Evolutionary conservation across 2,329 filamentous ascomycete genomes (phyloP).

Genomic region (Trematosphaeria pertusa): DNA sequence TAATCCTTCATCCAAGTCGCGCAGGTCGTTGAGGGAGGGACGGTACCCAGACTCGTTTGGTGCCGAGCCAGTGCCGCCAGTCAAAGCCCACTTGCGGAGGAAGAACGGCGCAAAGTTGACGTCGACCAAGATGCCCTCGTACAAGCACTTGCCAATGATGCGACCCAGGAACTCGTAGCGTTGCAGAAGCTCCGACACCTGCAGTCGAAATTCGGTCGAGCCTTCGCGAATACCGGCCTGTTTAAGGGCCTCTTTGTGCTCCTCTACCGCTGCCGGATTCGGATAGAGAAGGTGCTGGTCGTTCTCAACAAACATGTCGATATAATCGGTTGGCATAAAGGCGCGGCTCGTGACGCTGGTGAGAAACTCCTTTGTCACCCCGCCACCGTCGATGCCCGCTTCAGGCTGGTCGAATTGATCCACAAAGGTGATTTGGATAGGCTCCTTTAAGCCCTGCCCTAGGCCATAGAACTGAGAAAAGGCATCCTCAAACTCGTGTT

Average conservation of each 20-base stretch:
- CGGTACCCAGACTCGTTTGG: conserved; percentile 77
- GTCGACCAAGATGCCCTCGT: conserved; percentile 94
- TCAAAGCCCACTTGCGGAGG: conserved; percentile 90
- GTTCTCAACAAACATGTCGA: conserved; percentile 80
- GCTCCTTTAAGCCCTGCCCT: conserved; percentile 85
- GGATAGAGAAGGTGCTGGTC: conserved; percentile 87
- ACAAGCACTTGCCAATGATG: conserved; percentile 94
- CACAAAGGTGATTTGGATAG: conserved; percentile 95
- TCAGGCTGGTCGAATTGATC: conserved; percentile 87
- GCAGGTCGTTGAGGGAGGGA: conserved; percentile 91
- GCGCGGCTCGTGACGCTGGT: conserved; percentile 87
- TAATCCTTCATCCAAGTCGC: conserved; percentile 87
- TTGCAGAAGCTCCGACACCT: conserved; percentile 68
- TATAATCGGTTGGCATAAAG: conserved; percentile 65
- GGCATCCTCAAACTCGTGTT: conserved; percentile 84
- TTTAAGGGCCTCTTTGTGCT: conserved; percentile 66
- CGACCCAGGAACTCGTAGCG: conserved; percentile 92
- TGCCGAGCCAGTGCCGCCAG: conserved; percentile 67
- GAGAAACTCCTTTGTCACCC: conserved; percentile 96
- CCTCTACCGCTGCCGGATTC: conserved; percentile 79
- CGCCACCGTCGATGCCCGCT: conserved; percentile 94
- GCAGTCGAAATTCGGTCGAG: conserved; percentile 63
- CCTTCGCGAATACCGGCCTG: conserved; percentile 60
- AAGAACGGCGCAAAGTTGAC: conserved; percentile 95
- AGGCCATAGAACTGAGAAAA: conserved; percentile 82